Conservation (phyloP, 768 basidiomycete genomes). For the Hygrophoropsis aurantiaca region DNA sequence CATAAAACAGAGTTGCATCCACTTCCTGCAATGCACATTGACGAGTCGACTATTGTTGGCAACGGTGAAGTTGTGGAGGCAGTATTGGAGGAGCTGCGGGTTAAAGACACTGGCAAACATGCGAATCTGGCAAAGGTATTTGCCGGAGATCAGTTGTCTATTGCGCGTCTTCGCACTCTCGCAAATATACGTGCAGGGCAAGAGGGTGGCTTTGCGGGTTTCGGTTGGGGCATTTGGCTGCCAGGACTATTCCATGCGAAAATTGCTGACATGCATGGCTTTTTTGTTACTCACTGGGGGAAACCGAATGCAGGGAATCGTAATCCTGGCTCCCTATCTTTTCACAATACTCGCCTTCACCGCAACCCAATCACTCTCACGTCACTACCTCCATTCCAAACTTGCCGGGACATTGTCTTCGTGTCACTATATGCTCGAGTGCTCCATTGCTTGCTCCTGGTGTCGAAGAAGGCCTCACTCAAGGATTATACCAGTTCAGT, state of each 20-base stretch:
- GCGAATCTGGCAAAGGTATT: constrained; percentile 2
- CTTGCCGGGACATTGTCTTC: constrained; percentile 27
- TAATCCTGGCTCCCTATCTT: constrained; percentile 6
- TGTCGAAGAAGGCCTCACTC: constrained; percentile 10
- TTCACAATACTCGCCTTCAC: too few relatives aligned
- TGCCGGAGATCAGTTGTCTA: constrained; percentile 18
- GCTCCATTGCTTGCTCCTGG: constrained; percentile 23
- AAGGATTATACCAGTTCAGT: constrained; percentile 3
- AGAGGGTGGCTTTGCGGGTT: constrained; percentile 5
- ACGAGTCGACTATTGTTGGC: constrained; percentile 15
- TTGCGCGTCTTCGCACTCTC: constrained; percentile 13
- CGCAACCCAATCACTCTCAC: constrained; percentile 23
- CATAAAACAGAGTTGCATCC: constrained; percentile 14
- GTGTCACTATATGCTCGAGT: constrained; percentile 28
- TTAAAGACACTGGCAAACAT: constrained; percentile 5
- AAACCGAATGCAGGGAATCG: constrained; percentile 6
- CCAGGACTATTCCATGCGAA: constrained; percentile 18
- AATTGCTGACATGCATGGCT: constrained; percentile 12
- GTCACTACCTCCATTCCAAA: constrained; percentile 27
- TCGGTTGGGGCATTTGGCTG: constrained; percentile 8
- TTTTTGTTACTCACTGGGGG: constrained; percentile 16
- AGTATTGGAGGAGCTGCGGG: constrained; percentile 4
- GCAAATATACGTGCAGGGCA: constrained; percentile 12
- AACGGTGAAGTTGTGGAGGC: constrained; percentile 18
- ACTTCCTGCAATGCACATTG: constrained; percentile 11